Conservation (phyloP, 169 alveolate genomes). For the Cryptosporidium xiaoi region DNA sequence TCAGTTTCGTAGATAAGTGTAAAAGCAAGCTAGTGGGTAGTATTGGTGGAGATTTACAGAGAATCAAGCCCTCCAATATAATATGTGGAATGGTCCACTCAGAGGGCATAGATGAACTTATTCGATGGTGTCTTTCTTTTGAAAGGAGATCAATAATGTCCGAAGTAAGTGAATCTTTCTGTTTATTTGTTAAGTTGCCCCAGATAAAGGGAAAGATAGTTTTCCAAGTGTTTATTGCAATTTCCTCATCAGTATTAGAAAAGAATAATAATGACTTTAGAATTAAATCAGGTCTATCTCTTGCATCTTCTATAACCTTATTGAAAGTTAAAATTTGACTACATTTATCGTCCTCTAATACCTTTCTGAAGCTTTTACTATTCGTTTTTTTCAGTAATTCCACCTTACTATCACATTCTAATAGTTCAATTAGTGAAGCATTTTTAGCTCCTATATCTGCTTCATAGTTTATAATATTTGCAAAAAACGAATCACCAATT, state of each 20-base stretch:
- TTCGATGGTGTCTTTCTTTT: slow-evolving; percentile 66
- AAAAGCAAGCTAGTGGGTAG: slow-evolving; percentile 44
- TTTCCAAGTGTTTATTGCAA: slow-evolving; percentile 53
- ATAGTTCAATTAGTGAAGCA: background rate
- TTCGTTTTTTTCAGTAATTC: background rate
- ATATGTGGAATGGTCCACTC: slow-evolving; percentile 67
- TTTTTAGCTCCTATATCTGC: slow-evolving; percentile 29
- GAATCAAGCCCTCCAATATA: slow-evolving; percentile 9
- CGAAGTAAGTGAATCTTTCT: slow-evolving; percentile 5
- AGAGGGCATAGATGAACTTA: slow-evolving; percentile 68
- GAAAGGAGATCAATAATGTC: slow-evolving; percentile 61
- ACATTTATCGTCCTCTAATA: background rate
- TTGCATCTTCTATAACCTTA: background rate
- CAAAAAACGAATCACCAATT: slow-evolving; percentile 11
- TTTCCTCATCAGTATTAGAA: slow-evolving; percentile 34
- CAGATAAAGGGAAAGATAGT: slow-evolving; percentile 65
- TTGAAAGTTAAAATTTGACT: background rate
- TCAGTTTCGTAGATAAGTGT: slow-evolving; percentile 52
- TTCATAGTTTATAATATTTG: background rate
- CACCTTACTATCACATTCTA: background rate
- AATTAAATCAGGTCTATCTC: background rate
- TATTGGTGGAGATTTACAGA: slow-evolving; percentile 46
- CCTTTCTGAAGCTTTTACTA: background rate
- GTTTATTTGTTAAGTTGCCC: slow-evolving; percentile 1
- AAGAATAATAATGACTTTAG: slow-evolving; percentile 42